A percentile compares a stretch with the other conserved stretches of the same genome.
These are phyloP conservation scores for Daldinia bambusicola DNA, from an alignment of 495 filamentous ascomycete genomes.

Conservation along the genomic window DNA sequence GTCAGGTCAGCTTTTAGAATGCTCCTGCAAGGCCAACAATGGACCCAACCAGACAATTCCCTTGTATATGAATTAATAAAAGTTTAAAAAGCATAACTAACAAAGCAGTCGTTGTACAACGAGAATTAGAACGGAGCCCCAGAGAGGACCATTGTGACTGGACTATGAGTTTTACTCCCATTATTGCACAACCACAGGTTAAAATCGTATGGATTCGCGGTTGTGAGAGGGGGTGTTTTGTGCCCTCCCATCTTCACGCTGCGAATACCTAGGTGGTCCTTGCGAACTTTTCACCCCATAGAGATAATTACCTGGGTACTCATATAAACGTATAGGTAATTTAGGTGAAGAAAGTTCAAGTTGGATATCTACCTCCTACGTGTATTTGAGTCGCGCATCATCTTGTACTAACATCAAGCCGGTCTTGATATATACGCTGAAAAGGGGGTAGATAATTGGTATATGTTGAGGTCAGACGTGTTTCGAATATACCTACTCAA, in stretches of 20 bases:
- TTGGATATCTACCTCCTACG: not conserved
- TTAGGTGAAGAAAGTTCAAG: not conserved
- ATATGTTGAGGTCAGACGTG: not conserved
- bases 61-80: too few relatives aligned
- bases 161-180: not conserved
- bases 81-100: too few relatives aligned
- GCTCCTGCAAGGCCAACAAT: not conserved
- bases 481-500: not conserved
- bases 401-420: not conserved
- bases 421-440: not conserved
- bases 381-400: not conserved
- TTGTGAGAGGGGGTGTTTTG: not conserved
- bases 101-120: not conserved
- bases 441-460: not conserved
- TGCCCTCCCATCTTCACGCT: not conserved
- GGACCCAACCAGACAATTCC: not conserved
- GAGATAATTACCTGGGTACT: not conserved
- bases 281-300: not conserved
- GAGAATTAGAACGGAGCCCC: not conserved
- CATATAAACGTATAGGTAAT: not conserved
- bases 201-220: not conserved
- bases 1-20: not conserved
- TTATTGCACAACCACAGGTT: not conserved
- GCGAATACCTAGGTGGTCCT: not conserved
- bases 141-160: not conserved